Evolutionary conservation across 2,329 filamentous ascomycete species (phyloP).

Genomic region (Thermochaetoides dissita): DNA sequence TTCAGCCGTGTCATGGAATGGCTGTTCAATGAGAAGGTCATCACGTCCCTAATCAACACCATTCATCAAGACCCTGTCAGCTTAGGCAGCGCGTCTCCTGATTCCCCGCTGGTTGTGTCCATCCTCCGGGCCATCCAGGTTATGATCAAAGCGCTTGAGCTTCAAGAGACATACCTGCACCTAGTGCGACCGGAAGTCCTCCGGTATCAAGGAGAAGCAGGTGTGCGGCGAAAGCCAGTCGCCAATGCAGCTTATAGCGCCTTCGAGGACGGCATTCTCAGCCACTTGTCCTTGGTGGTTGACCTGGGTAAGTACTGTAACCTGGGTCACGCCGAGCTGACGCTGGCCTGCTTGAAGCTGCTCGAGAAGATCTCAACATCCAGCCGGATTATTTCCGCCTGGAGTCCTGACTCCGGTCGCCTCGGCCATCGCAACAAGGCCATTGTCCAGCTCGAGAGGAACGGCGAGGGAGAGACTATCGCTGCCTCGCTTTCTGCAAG

Average conservation of each 20-base stretch:
- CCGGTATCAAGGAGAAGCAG: conserved; percentile 29
- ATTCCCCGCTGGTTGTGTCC: conserved; percentile 69
- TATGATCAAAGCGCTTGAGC: conserved; percentile 66
- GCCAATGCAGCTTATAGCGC: conserved; percentile 67
- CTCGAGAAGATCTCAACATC: conserved; percentile 80
- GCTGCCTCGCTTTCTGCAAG: conserved; percentile 57
- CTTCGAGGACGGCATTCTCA: conserved; percentile 82
- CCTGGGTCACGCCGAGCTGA: conserved; percentile 66
- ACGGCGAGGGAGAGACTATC: conserved; percentile 69
- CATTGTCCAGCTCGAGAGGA: conserved; percentile 73
- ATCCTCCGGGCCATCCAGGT: conserved; percentile 72
- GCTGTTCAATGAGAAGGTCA: conserved; percentile 87
- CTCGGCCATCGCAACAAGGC: conserved; percentile 64
- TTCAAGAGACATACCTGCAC: conserved; percentile 84
- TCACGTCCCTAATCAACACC: conserved; percentile 62
- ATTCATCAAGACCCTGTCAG: conserved; percentile 63
- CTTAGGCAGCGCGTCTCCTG: conserved; percentile 56
- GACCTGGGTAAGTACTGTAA: conserved; percentile 79
- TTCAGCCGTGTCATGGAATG: conserved; percentile 95
- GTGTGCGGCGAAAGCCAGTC: conserved; percentile 45
- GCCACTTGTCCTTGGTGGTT: conserved; percentile 63
- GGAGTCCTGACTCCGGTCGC: conserved; percentile 45
- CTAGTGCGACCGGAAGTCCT: conserved; percentile 63
- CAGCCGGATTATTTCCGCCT: conserved; percentile 60
- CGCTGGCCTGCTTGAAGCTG: conserved; percentile 65